Evolutionary conservation across 805 yeast genomes (phyloP).

Genomic region (Metschnikowia cerradonensis): DNA sequence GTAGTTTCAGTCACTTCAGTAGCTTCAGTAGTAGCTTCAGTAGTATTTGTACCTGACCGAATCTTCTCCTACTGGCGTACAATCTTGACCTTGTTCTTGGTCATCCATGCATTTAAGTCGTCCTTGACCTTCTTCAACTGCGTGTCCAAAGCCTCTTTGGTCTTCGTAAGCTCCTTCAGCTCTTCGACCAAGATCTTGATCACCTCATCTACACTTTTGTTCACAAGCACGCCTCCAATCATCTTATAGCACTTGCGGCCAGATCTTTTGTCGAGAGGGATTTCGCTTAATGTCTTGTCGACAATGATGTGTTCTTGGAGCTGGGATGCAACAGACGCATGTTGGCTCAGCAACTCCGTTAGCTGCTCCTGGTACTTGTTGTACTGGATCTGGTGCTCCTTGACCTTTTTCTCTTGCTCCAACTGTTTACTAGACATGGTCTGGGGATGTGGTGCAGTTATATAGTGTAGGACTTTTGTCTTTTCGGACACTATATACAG

Average conservation of each 20-base stretch:
- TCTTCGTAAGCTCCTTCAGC: conserved; percentile 16
- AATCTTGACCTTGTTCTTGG: conserved; percentile 39
- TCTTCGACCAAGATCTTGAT: conserved; percentile 58
- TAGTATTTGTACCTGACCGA: too few species aligned
- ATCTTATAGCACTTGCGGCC: conserved; percentile 83
- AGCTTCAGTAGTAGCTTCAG: too few species aligned
- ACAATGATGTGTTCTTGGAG: conserved; percentile 39
- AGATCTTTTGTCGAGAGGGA: conserved; percentile 30
- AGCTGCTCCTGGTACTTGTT: conserved; percentile 38
- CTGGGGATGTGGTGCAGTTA: neutral
- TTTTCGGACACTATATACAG: conserved; percentile 2
- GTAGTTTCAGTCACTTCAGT: too few species aligned
- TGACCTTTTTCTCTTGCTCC: conserved; percentile 34
- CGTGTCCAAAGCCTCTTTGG: conserved; percentile 24
- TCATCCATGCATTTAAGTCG: conserved; percentile 40
- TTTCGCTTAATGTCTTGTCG: conserved; percentile 36
- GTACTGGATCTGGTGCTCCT: conserved; percentile 39
- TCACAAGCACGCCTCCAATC: conserved; percentile 91
- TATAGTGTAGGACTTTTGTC: too few species aligned
- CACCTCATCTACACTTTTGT: conserved; percentile 77
- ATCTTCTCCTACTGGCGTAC: conserved; percentile 23
- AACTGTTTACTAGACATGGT: conserved; percentile 16
- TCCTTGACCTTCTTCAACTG: conserved; percentile 25
- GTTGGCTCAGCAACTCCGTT: conserved; percentile 36
- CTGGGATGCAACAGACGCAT: conserved; percentile 32